Percentiles rank a stretch among this genome's conserved stretches.
Evolutionary conservation across 2,329 filamentous ascomycete species (phyloP).

Genomic region (Fusarium anguioides): DNA sequence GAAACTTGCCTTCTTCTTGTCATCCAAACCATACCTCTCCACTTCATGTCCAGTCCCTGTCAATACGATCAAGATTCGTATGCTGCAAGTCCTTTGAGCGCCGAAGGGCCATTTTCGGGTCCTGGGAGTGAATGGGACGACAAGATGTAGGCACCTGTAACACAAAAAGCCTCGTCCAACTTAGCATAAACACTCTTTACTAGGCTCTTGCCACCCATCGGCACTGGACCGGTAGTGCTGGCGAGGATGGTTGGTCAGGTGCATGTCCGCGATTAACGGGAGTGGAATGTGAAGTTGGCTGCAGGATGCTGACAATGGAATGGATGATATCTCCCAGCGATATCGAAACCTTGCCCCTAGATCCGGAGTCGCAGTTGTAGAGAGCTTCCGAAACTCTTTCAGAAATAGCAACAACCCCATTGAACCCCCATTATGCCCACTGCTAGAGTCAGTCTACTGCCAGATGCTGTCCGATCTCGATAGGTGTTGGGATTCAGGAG

Average conservation of each 20-base stretch:
- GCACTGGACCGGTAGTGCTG: neutral
- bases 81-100: neutral
- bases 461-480: neutral
- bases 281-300: slow-evolving; percentile 9
- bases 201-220: neutral
- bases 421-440: neutral
- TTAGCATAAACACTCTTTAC: neutral
- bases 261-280: slow-evolving; percentile 16
- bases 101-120: neutral
- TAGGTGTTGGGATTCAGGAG: neutral
- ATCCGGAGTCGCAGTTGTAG: neutral
- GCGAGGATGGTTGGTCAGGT: slow-evolving; percentile 8
- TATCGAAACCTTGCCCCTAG: neutral
- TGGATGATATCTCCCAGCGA: neutral
- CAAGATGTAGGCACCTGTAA: slow-evolving; percentile 10
- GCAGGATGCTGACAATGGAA: neutral
- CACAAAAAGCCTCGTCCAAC: neutral
- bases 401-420: neutral
- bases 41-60: neutral
- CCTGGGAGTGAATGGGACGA: slow-evolving; percentile 17
- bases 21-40: slow-evolving; percentile 1
- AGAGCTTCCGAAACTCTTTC: neutral
- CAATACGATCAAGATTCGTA: neutral
- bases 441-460: neutral
- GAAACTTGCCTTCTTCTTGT: neutral